Conservation (phyloP, 2,329 filamentous ascomycete species). For the Monosporascus sp. region DNA sequence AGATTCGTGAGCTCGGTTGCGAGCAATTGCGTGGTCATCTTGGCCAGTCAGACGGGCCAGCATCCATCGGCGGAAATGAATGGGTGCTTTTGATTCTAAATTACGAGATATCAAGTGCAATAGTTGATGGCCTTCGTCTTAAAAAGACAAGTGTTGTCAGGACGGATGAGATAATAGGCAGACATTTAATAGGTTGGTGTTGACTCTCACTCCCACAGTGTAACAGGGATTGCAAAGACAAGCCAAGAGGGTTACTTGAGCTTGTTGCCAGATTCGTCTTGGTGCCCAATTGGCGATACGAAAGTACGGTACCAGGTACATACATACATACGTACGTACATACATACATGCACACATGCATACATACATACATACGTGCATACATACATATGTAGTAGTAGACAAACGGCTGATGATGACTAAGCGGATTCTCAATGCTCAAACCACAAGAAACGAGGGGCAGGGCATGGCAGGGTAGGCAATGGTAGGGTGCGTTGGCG, state of each 20-base stretch:
- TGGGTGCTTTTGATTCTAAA: too few relatives aligned
- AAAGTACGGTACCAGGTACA: not conserved
- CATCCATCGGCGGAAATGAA: constrained; percentile 16
- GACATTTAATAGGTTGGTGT: not conserved
- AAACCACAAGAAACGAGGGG: too few relatives aligned
- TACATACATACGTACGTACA: too few relatives aligned
- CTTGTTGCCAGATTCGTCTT: constrained; percentile 26
- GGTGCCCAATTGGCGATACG: not conserved
- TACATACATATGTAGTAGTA: too few relatives aligned
- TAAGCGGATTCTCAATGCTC: constrained; percentile 5
- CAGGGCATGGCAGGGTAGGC: too few relatives aligned
- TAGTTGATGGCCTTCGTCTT: not conserved
- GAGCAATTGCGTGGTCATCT: constrained; percentile 88
- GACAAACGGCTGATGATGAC: constrained; percentile 6
- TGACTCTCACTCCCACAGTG: not conserved
- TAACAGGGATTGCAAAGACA: not conserved
- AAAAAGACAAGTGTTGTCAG: not conserved
- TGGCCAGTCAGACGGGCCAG: constrained; percentile 27
- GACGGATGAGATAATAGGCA: not conserved
- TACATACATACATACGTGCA: too few relatives aligned
- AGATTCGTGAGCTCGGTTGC: constrained; percentile 83
- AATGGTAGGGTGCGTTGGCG: too few relatives aligned
- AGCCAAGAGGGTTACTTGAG: constrained; percentile 4
- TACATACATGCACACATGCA: too few relatives aligned
- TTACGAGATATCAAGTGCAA: not conserved